Percentiles rank a stretch among this genome's conserved stretches.
Conservation (phyloP, 1,284 basidiomycete genomes). For the Ceratobasidium sp. region DNA sequence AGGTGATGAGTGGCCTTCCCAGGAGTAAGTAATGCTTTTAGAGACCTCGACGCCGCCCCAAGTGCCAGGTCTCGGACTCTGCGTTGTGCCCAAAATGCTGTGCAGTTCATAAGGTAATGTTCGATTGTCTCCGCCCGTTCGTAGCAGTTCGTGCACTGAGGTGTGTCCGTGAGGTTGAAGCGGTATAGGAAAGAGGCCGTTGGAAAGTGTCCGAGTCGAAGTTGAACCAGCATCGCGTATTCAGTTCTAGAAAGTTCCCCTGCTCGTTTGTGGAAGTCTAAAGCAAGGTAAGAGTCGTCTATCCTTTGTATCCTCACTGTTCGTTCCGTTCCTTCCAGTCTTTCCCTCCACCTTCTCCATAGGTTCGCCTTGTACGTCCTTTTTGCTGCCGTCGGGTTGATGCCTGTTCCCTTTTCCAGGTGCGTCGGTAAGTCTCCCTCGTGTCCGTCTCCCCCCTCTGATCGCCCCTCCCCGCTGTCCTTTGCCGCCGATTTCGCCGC, state of each 20-base stretch:
- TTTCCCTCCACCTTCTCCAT: not conserved
- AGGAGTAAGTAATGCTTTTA: too few relatives aligned
- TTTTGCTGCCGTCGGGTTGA: not conserved
- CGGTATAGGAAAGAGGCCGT: not conserved
- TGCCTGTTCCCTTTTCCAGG: not conserved
- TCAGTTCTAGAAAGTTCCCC: not conserved
- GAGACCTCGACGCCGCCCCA: too few relatives aligned
- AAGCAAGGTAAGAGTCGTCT: not conserved
- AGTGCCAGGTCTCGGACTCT: too few relatives aligned
- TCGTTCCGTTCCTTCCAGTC: not conserved
- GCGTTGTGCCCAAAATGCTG: too few relatives aligned
- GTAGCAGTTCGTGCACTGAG: not conserved
- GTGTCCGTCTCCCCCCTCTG: not conserved
- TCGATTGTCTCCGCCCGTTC: not conserved
- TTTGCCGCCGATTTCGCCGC: not conserved
- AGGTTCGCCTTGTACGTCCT: not conserved
- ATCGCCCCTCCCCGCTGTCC: too few relatives aligned
- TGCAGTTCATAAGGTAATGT: not conserved
- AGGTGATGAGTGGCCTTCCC: too few relatives aligned
- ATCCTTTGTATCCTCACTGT: not conserved
- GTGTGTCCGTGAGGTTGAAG: not conserved
- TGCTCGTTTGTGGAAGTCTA: not conserved
- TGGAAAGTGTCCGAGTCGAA: not conserved
- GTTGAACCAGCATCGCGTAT: not conserved
- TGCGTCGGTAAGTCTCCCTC: not conserved